Evolutionary conservation across 2,329 filamentous ascomycete species (phyloP).

Genomic region (Exserohilum turcica): DNA sequence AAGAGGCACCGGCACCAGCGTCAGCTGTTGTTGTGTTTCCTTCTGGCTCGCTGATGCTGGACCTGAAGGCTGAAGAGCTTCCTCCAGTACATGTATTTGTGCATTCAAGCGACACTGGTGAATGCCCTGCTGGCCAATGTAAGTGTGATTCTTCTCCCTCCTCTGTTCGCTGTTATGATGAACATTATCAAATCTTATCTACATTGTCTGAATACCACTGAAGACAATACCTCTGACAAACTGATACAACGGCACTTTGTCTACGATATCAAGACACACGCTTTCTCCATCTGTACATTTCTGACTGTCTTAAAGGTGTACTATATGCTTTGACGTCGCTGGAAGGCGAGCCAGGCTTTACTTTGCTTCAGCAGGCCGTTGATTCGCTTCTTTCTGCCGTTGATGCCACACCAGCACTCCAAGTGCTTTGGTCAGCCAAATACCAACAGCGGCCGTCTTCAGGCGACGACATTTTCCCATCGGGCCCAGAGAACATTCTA

Average conservation of each 20-base stretch:
- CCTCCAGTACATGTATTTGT: conserved; percentile 66
- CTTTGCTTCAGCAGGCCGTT: conserved; percentile 50
- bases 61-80: conserved; percentile 23
- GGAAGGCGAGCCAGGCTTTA: conserved; percentile 40
- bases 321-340: conserved; percentile 60
- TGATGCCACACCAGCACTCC: conserved; percentile 41
- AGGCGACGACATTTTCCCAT: conserved; percentile 24
- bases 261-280: conserved; percentile 2
- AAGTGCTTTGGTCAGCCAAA: conserved; percentile 58
- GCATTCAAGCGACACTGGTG: conserved; percentile 89
- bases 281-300: conserved; percentile 16
- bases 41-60: conserved; percentile 57
- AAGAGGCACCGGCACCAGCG: conserved; percentile 76
- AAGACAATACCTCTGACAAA: conserved; percentile 85
- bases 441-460: conserved; percentile 55
- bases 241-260: conserved; percentile 66
- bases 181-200: conserved; percentile 96
- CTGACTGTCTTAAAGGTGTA: conserved; percentile 58
- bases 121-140: conserved; percentile 90
- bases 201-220: conserved; percentile 98
- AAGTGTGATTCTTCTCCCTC: conserved; percentile 57
- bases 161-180: conserved; percentile 70
- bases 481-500: conserved; percentile 52
- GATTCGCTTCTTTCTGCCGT: conserved; percentile 50
- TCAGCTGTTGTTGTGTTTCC: conserved; percentile 74